These are phyloP conservation scores for Penicillium brevicompactum DNA, from an alignment of 2,329 filamentous ascomycete species.

Conservation along the genomic window DNA sequence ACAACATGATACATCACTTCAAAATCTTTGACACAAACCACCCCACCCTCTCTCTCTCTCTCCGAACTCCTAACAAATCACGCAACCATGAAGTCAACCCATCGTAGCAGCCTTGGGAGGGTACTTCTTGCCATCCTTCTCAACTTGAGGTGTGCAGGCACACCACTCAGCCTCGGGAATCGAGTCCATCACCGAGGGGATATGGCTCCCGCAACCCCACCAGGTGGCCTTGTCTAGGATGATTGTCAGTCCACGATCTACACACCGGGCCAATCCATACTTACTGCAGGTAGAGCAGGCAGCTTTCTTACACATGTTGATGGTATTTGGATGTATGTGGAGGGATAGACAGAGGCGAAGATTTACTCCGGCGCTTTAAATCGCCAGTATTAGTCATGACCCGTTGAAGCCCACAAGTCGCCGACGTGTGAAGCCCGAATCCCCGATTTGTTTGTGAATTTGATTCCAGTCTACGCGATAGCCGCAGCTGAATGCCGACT, in stretches of 20 bases:
- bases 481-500: background rate
- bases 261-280: slow-evolving; percentile 30
- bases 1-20: background rate
- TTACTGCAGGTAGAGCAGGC: slow-evolving; percentile 65
- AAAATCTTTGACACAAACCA: background rate
- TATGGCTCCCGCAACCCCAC: slow-evolving; percentile 67
- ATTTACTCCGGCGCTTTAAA: background rate
- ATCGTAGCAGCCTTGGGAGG: slow-evolving; percentile 61
- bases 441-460: slow-evolving; percentile 15
- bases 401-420: slow-evolving; percentile 11
- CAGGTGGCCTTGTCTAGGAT: slow-evolving; percentile 61
- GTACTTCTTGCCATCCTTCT: slow-evolving; percentile 63
- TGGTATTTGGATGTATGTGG: background rate
- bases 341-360: background rate
- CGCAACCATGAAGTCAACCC: slow-evolving; percentile 40
- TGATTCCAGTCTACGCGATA: background rate
- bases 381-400: slow-evolving; percentile 24
- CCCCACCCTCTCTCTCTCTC: background rate
- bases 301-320: slow-evolving; percentile 66
- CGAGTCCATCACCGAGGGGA: slow-evolving; percentile 63
- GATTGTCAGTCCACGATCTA: slow-evolving; percentile 7
- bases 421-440: slow-evolving; percentile 28
- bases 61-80: slow-evolving; percentile 13
- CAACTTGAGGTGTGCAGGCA: slow-evolving; percentile 65
- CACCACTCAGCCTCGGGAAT: slow-evolving; percentile 64